A percentile compares a stretch with the other conserved stretches of the same genome.
phyloP scores from a whole-genome alignment of 176 grass and related monocot species.

The Ensete ventricosum region DNA sequence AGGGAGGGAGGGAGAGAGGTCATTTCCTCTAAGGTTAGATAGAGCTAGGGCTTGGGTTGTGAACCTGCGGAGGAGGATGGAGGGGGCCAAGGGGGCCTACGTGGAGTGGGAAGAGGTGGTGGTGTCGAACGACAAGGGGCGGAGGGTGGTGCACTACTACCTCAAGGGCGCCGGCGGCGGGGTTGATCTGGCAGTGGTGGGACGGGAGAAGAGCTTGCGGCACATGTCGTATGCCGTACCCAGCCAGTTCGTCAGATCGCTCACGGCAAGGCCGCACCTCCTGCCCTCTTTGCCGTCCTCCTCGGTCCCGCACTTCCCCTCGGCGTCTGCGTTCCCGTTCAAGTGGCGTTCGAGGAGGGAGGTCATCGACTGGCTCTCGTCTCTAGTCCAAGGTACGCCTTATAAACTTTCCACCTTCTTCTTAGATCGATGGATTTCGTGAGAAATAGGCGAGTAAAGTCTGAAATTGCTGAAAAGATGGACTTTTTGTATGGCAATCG shows the following conservation, averaged over 20 bases:
- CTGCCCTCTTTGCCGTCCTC: conserved; percentile 20
- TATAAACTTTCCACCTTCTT: not conserved
- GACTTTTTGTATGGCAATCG: not conserved
- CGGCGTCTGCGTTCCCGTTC: conserved; percentile 17
- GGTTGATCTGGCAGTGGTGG: conserved; percentile 67
- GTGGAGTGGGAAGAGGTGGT: conserved; percentile 84
- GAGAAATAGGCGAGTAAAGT: too few species aligned
- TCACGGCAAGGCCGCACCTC: not conserved
- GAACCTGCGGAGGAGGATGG: conserved; percentile 10
- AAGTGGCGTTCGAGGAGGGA: conserved; percentile 82
- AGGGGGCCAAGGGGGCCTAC: conserved; percentile 44
- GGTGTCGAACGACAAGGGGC: conserved; percentile 79
- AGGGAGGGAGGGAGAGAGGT: not conserved
- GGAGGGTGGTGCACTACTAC: conserved; percentile 91
- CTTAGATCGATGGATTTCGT: not conserved
- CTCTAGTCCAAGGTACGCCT: conserved; percentile 59
- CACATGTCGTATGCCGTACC: conserved; percentile 84
- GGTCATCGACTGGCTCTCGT: conserved; percentile 89
- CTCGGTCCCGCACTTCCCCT: conserved; percentile 20
- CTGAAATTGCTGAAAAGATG: not conserved
- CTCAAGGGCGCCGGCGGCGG: conserved; percentile 36
- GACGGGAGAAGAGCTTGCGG: conserved; percentile 74
- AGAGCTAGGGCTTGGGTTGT: conserved; percentile 30
- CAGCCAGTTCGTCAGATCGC: conserved; percentile 39
- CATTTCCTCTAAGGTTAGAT: conserved; percentile 24